A percentile compares a stretch with the other conserved stretches of the same genome.
phyloP scores from a whole-genome alignment of 495 filamentous ascomycete genomes.

The Parachaetomium inaequale region DNA sequence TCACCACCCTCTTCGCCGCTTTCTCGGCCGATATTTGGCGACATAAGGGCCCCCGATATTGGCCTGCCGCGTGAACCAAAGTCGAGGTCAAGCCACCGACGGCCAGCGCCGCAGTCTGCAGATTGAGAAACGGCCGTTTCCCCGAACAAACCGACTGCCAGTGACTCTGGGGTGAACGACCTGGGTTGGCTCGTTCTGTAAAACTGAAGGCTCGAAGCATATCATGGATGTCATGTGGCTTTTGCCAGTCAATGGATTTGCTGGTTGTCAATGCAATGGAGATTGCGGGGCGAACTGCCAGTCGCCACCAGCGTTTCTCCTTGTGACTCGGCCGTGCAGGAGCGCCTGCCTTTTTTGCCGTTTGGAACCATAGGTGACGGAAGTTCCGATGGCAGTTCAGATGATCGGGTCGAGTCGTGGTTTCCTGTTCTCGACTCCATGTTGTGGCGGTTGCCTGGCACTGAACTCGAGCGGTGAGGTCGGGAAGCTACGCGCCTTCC shows the following conservation, averaged over 20 bases:
- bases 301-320: constrained; percentile 8
- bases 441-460: too few relatives aligned
- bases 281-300: constrained; percentile 27
- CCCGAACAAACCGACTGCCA: constrained; percentile 6
- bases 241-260: constrained; percentile 20
- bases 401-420: neutral
- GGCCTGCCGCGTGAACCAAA: constrained; percentile 24
- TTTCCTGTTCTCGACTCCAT: neutral
- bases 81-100: constrained; percentile 9
- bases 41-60: constrained; percentile 29
- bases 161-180: neutral
- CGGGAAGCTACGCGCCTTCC: neutral
- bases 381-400: neutral
- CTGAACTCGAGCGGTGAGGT: neutral
- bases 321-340: constrained; percentile 2
- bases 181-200: neutral
- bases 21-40: constrained; percentile 36
- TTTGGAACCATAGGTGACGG: neutral
- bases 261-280: constrained; percentile 30
- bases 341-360: neutral
- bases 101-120: constrained; percentile 12
- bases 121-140: constrained; percentile 18
- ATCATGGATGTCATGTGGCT: constrained; percentile 25
- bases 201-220: neutral
- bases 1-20: constrained; percentile 26